Evolutionary conservation across 1,139 yeast genomes (phyloP), one percentile per base, ranked within the genome.

Genomic region (Eremothecium gossypii): DNA sequence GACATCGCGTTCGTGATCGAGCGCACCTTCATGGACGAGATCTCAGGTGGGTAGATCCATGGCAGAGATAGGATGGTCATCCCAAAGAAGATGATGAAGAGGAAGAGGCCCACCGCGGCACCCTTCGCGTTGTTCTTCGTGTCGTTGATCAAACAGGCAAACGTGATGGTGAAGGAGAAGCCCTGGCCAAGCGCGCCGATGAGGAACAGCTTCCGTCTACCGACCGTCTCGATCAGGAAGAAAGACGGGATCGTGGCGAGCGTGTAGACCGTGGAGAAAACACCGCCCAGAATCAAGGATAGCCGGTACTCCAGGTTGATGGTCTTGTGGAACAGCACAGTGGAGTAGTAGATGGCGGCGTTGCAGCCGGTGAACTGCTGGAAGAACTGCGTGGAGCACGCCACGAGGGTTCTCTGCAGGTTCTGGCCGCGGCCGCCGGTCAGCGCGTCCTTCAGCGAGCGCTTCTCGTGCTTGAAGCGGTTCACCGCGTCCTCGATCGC

Each of bases 281-380:
- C 78, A 66, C 83, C 83, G 53, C 82, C 83, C 56, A 78, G 64
- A 49, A 77, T 67, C 58, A 76, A 68, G 10, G 81, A 64, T 52
- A 76, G 61, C 56, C 76, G 68, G 61, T 74, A 70, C 38, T 65
- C 68, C 53, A 69, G 62, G 49, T 70, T 70, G 58, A 73, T 70
- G 40, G 79, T 71, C 39, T 71, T 66, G 59, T 77, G 73, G 54
- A 77, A 77, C 53, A 79, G 67, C 40, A 77, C 78, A 28, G 84
- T 76, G 12, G 83, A 75, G 55, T 78, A 78, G 64, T 78, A 79
- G 54, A 77, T 78, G 46, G 80, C 79, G 49, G 83, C 81, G 54
- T 79, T 79, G 67, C 82, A 76, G 55, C 84, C 79, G 38, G 77
- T 73, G 54, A 74, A 69, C 57, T 74, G 79, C 41, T 60, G 61